A percentile compares a stretch with the other conserved stretches of the same genome.
Conservation (phyloP, 257 asterid genomes). For the Ehretia macrophylla region DNA sequence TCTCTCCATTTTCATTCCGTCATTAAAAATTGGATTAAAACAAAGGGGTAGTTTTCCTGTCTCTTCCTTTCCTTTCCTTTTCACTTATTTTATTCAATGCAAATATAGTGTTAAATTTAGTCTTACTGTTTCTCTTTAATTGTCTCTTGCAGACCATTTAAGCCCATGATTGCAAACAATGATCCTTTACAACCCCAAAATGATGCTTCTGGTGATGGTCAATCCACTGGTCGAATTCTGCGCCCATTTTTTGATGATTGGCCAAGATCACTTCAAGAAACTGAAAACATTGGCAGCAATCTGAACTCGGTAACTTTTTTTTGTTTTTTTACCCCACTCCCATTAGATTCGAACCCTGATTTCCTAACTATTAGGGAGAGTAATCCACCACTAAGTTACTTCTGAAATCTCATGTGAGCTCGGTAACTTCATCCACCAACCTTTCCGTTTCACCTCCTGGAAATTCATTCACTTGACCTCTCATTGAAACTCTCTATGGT, state of each 20-base stretch:
- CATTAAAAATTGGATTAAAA: too few species aligned
- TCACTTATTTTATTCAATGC: too few species aligned
- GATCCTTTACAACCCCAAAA: conserved; percentile 29
- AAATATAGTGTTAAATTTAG: too few species aligned
- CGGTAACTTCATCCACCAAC: conserved; percentile 36
- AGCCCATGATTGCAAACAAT: conserved; percentile 31
- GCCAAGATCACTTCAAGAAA: conserved; percentile 54
- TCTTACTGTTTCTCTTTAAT: too few species aligned
- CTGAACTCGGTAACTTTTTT: conserved; percentile 13
- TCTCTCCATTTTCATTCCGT: too few species aligned
- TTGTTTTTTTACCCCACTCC: too few species aligned
- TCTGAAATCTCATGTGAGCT: too few species aligned
- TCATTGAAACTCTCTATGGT: conserved; percentile 68
- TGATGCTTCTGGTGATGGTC: conserved; percentile 20
- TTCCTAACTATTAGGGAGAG: too few species aligned
- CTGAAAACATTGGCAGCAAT: conserved; percentile 20
- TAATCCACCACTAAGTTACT: too few species aligned
- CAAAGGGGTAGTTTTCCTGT: too few species aligned
- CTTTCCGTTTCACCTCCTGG: conserved; percentile 64
- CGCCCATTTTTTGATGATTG: conserved; percentile 78
- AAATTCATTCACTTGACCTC: conserved; percentile 55
- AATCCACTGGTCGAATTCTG: conserved; percentile 39
- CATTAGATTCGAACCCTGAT: too few species aligned
- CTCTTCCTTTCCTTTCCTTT: too few species aligned
- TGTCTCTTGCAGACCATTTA: conserved; percentile 50